Evolutionary conservation across 2,329 filamentous ascomycete species (phyloP), one percentile per base, ranked within the genome.

Genomic region (Trichoderma lentiforme): DNA sequence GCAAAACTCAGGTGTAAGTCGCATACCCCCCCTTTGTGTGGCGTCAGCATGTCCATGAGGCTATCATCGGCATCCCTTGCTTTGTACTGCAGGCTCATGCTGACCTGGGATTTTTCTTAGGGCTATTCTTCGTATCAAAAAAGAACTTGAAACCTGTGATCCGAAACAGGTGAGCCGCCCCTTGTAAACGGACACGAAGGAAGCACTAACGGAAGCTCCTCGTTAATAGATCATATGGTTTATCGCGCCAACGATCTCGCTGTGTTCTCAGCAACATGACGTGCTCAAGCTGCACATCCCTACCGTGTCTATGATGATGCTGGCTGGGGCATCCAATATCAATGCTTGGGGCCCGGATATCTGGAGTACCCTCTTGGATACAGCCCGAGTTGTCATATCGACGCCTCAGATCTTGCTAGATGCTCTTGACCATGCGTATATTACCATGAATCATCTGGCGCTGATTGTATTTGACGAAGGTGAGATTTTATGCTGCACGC

Each of bases 391-490:
- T n/a, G 88, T 97, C 6, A 86, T 97, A 1, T 94, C 92, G 0
- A 96, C 94, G 0, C 90, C 91, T 73, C 90, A 92, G 73, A 86
- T 97, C 1, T 84, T 97, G 14, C 82, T 89, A 3, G 92, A 97
- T 80, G 93, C 93, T 3, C 84, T 97, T 53, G 83, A 82, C 1
- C 93, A 96, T 81, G 92, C 86, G 0, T 97, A 97, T 78, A 87
- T 97, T 2, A 84, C 79, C 2, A 86, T 97, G 76, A 78, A 83
- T 0, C 84, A 83, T 3, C 80, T 97, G 26, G 85, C 90, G 6
- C 83, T 97, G 5, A 81, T 97, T 18, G 86, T 97, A 0, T 92
- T 97, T 76, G 94, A 97, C 77, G 94, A 97, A 89, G 93, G 93
- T 91, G 78, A 69, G 81, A 43, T n/a, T 9, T n/a, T 4, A 43